A percentile compares a stretch with the other conserved stretches of the same genome.
These are phyloP conservation scores for Arthonia radiata DNA, from an alignment of 495 filamentous ascomycete species.

Conservation along the genomic window DNA sequence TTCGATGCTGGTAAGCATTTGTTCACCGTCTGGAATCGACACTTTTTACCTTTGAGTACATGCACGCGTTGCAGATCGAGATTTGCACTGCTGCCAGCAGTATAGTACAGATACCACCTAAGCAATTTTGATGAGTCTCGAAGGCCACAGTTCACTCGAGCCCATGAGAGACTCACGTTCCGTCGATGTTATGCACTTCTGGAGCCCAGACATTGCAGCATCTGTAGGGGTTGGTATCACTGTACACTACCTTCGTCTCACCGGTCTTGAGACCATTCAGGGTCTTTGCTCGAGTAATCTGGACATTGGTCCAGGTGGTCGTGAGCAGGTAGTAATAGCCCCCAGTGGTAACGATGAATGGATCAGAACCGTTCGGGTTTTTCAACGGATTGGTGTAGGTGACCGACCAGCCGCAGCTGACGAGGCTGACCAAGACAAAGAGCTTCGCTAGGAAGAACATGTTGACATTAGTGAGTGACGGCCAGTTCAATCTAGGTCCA, in stretches of 20 bases:
- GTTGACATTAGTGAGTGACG: no score
- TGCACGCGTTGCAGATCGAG: constrained; percentile 12
- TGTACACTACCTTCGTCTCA: constrained; percentile 22
- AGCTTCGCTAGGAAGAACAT: no score
- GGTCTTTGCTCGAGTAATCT: constrained; percentile 22
- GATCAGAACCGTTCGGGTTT: constrained; percentile 13
- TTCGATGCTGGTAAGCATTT: constrained; percentile 8
- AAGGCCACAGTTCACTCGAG: no score
- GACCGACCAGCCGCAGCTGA: no score
- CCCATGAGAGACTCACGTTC: no score
- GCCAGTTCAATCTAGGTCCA: no score
- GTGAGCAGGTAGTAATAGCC: constrained; percentile 28
- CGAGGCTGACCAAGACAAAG: no score
- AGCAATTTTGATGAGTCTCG: no score
- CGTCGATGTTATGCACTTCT: no score
- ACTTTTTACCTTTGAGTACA: constrained; percentile 11
- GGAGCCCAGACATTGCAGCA: constrained; percentile 29
- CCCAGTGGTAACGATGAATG: constrained; percentile 20
- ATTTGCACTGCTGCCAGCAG: constrained; percentile 5
- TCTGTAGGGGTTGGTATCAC: constrained; percentile 13
- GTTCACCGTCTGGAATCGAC: constrained; percentile 5
- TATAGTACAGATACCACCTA: constrained; percentile 24
- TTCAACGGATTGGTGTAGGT: constrained; percentile 5
- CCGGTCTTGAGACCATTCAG: constrained; percentile 23
- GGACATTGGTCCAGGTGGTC: constrained; percentile 23